Evolutionary conservation across 1,139 yeast species (phyloP), one percentile per base, ranked within the genome.

Genomic region (Nakaseomyces uthaithaninus): DNA sequence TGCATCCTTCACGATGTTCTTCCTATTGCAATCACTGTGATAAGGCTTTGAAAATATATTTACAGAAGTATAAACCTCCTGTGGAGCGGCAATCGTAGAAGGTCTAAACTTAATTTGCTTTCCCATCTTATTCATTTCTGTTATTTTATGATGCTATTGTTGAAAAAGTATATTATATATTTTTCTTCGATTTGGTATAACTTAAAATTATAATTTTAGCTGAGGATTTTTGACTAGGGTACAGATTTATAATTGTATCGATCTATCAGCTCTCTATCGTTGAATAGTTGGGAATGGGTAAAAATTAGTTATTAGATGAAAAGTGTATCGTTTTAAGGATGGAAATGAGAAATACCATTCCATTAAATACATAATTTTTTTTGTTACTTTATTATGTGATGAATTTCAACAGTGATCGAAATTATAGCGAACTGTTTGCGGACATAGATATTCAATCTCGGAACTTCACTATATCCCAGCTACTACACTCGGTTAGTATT

Each of bases 61-160:
- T 17, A 28, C 33, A 7, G 33, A 28, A 9, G 33, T 28, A 17
- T 16, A 17, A 17, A 28, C 33, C 22, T 28, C 33, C 33, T 28
- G 33, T 2, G 33, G 33, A 11, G 33, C 33, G 20, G 33, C 22
- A 28, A 28, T 28, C 2, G 33, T 28, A 28, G 33, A 28, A 18
- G 33, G 33, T 17, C 33, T 28, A 28, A 28, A 17, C 33, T 9
- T 28, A 11, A 16, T 12, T 28, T 16, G 2, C 5, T 16, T 28
- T 3, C 33, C 33, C 9, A 28, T 28, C 22, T 28, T 28, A 28
- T 28, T 27, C 30, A 27, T 27, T 27, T n/a, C n/a, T n/a, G n/a
- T n/a, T n/a, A n/a, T n/a, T n/a, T n/a, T n/a, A n/a, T n/a, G n/a
- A n/a, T n/a, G n/a, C n/a, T n/a, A n/a, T n/a, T n/a, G n/a, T n/a